Evolutionary conservation across 2,329 filamentous ascomycete genomes (phyloP).

Genomic region (Ophiostoma novo-ulmi): DNA sequence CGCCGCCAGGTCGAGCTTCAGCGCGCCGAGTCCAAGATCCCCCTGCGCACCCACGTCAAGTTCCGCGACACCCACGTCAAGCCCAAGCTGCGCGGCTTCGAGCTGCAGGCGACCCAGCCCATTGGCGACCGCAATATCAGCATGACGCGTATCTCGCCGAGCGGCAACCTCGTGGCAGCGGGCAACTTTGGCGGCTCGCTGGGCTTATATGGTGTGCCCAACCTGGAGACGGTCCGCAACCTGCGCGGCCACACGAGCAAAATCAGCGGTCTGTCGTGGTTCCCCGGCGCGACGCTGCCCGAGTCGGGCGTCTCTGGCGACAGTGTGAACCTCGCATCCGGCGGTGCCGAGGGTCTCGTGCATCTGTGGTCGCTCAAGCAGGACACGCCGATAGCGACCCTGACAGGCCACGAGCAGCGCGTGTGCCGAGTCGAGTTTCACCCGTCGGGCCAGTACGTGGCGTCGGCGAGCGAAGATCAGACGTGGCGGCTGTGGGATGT

Average conservation of each 20-base stretch:
- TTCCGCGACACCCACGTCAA: slow-evolving; percentile 81
- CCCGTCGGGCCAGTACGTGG: slow-evolving; percentile 81
- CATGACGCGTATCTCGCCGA: slow-evolving; percentile 85
- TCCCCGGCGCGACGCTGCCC: slow-evolving; percentile 71
- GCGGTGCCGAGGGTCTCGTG: slow-evolving; percentile 80
- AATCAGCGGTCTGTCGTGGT: slow-evolving; percentile 87
- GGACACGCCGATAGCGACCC: slow-evolving; percentile 76
- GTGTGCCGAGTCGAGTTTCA: slow-evolving; percentile 94
- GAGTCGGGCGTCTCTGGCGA: slow-evolving; percentile 65
- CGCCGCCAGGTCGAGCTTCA: slow-evolving; percentile 72
- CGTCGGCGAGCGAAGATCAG: slow-evolving; percentile 90
- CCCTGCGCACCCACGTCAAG: slow-evolving; percentile 83
- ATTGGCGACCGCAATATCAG: slow-evolving; percentile 86
- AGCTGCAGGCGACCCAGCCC: slow-evolving; percentile 89
- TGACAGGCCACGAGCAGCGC: slow-evolving; percentile 77
- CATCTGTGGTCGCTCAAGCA: slow-evolving; percentile 85
- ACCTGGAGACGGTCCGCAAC: slow-evolving; percentile 68
- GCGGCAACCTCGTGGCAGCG: slow-evolving; percentile 74
- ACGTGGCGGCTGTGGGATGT: slow-evolving; percentile 98
- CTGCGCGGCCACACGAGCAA: slow-evolving; percentile 83
- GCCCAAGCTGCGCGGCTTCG: slow-evolving; percentile 73
- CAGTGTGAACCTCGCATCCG: slow-evolving; percentile 79
- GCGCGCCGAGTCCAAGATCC: slow-evolving; percentile 74
- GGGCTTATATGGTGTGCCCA: slow-evolving; percentile 78
- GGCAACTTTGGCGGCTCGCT: slow-evolving; percentile 92